These are phyloP conservation scores for Cercospora zeina DNA, from an alignment of 2,329 filamentous ascomycete species.

Conservation along the genomic window DNA sequence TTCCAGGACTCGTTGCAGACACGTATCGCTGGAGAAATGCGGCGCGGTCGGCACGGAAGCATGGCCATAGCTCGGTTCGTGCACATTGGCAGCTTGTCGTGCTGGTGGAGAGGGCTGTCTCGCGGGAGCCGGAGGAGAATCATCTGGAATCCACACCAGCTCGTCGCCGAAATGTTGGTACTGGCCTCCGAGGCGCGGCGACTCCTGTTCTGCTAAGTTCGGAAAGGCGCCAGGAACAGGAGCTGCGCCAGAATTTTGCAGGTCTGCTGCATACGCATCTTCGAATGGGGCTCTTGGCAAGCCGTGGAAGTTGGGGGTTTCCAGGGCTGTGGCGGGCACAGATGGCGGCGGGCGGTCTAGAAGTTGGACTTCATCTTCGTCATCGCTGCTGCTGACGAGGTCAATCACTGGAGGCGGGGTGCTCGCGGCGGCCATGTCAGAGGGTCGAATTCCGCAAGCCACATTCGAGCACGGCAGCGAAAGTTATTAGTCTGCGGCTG, in stretches of 20 bases:
- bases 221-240: neutral
- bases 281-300: neutral
- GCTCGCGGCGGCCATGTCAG: constrained; percentile 11
- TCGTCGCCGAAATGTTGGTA: constrained; percentile 12
- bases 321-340: neutral
- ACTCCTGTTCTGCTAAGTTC: neutral
- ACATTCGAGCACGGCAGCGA: neutral
- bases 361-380: constrained; percentile 22
- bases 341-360: constrained; percentile 5
- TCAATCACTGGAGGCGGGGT: constrained; percentile 29
- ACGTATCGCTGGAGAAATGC: constrained; percentile 30
- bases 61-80: constrained; percentile 1
- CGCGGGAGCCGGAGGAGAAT: constrained; percentile 18
- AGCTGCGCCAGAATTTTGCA: neutral
- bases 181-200: neutral
- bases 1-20: constrained; percentile 35
- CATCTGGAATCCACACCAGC: constrained; percentile 34
- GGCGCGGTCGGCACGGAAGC: constrained; percentile 1
- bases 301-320: neutral
- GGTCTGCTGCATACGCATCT: neutral
- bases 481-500: neutral
- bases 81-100: neutral
- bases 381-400: constrained; percentile 31
- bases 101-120: neutral
- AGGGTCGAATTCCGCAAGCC: neutral